phyloP scores from a whole-genome alignment of 2,329 filamentous ascomycete species.

The Diaporthe sp. region DNA sequence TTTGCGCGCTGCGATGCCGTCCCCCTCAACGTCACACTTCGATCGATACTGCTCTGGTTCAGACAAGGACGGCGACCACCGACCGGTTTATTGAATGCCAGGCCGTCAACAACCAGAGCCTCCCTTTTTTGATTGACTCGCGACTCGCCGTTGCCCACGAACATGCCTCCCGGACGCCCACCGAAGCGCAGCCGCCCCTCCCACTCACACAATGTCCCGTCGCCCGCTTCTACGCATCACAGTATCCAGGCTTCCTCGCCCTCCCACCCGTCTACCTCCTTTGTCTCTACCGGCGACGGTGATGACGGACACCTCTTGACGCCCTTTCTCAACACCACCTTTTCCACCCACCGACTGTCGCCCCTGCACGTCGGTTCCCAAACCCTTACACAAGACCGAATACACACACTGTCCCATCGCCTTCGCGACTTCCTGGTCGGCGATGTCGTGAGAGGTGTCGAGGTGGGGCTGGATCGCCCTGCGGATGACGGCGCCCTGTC shows the following conservation, averaged over 20 bases:
- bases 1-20: background rate
- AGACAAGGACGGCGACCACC: background rate
- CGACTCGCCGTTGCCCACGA: background rate
- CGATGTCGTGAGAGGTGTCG: constrained; percentile 71
- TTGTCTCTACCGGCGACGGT: constrained; percentile 37
- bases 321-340: constrained; percentile 71
- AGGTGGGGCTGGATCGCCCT: constrained; percentile 61
- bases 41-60: background rate
- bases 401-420: constrained; percentile 60
- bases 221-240: background rate
- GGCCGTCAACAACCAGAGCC: background rate
- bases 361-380: constrained; percentile 64
- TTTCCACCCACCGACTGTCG: constrained; percentile 68
- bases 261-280: constrained; percentile 26
- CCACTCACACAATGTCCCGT: background rate
- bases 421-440: constrained; percentile 69
- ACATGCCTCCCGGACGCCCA: constrained; percentile 30
- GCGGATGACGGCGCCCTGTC: constrained; percentile 55
- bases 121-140: background rate
- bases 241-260: constrained; percentile 22
- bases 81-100: background rate
- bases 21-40: background rate
- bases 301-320: constrained; percentile 47
- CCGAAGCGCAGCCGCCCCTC: constrained; percentile 31
- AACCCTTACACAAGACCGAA: constrained; percentile 53